Evolutionary conservation across 495 filamentous ascomycete genomes (phyloP).

Genomic region (Pyrenopolyporus hunteri): DNA sequence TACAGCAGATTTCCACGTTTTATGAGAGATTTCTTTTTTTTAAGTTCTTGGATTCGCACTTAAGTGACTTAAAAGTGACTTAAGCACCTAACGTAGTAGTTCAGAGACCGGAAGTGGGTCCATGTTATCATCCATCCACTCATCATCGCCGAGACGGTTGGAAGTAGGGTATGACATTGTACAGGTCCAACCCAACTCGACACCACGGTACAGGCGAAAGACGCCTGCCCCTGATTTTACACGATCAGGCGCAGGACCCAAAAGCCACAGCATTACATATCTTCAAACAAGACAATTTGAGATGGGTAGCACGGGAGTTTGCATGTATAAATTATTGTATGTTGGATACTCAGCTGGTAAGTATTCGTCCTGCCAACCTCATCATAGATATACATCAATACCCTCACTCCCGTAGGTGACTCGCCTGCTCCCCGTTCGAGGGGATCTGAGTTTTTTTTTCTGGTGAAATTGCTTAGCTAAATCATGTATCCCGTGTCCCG

Average conservation of each 20-base stretch:
- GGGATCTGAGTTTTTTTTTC: not conserved
- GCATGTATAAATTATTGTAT: not conserved
- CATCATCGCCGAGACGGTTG: not conserved
- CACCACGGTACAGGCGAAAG: not conserved
- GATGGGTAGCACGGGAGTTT: not conserved
- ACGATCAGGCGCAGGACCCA: not conserved
- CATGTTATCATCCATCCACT: constrained; percentile 15
- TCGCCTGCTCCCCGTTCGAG: not conserved
- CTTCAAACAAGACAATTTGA: not conserved
- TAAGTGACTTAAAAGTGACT: constrained; percentile 2
- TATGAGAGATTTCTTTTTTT: constrained; percentile 26
- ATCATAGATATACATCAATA: not conserved
- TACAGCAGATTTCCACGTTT: not conserved
- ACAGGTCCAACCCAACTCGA: too few relatives aligned
- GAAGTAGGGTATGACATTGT: not conserved
- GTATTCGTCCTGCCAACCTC: not conserved
- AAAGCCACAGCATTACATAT: not conserved
- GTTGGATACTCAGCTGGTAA: constrained; percentile 1
- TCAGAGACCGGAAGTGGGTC: constrained; percentile 14
- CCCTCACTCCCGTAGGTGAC: not conserved
- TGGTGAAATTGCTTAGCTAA: constrained; percentile 1
- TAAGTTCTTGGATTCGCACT: constrained; percentile 9
- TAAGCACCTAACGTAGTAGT: not conserved
- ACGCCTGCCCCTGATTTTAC: not conserved
- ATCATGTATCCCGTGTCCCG: not conserved